phyloP scores from a whole-genome alignment of 768 basidiomycete genomes.

The Collybia sordida region DNA sequence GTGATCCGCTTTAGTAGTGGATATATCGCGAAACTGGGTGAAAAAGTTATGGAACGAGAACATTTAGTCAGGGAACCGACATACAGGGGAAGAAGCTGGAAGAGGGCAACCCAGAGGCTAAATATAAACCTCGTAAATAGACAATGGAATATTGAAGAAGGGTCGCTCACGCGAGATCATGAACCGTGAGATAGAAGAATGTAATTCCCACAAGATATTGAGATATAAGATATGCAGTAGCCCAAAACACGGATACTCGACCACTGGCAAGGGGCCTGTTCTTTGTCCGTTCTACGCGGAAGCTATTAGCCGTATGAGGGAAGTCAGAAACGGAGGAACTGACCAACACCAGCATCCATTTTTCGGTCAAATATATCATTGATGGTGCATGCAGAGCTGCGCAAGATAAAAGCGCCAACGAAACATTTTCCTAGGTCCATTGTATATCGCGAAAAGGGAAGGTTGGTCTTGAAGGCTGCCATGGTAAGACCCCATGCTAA shows the following conservation, averaged over 20 bases:
- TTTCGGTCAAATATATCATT: conserved; percentile 57
- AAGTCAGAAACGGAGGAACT: conserved; percentile 12
- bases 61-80: neutral
- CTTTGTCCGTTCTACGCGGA: conserved; percentile 45
- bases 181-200: conserved; percentile 31
- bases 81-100: conserved; percentile 47
- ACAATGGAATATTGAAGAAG: neutral
- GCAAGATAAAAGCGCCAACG: conserved; percentile 40
- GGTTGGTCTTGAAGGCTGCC: conserved; percentile 38
- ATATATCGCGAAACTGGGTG: conserved; percentile 39
- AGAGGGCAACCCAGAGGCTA: conserved; percentile 41
- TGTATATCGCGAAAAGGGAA: conserved; percentile 30
- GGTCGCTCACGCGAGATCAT: conserved; percentile 15
- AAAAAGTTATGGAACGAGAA: neutral
- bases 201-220: conserved; percentile 39
- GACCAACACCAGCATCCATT: conserved; percentile 54
- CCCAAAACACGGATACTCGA: conserved; percentile 41
- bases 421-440: conserved; percentile 30
- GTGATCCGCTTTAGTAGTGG: conserved; percentile 58
- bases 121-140: neutral
- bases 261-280: conserved; percentile 49
- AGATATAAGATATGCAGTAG: conserved; percentile 36
- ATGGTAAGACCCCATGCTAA: conserved; percentile 52
- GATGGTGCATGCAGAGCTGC: conserved; percentile 51
- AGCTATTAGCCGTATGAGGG: no score